A percentile compares a stretch with the other conserved stretches of the same genome.
Conservation (phyloP, 2,329 filamentous ascomycete genomes). For the Mariannaea sp. region DNA sequence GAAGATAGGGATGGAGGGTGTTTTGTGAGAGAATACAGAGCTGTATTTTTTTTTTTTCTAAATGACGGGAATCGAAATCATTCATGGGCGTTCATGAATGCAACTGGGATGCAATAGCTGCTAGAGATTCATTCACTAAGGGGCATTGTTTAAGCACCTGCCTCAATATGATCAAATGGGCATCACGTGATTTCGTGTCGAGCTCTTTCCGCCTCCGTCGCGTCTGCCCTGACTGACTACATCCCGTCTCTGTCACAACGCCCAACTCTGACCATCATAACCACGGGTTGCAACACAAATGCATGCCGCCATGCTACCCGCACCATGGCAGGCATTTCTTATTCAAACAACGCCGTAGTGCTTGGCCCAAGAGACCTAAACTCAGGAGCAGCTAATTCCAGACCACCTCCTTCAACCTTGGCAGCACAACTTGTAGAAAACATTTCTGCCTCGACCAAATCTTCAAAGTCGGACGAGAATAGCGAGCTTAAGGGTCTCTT, state of each 20-base stretch:
- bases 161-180: background rate
- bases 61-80: background rate
- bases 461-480: constrained; percentile 67
- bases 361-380: constrained; percentile 26
- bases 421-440: constrained; percentile 87
- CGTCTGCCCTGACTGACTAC: too few relatives aligned
- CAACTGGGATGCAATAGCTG: background rate
- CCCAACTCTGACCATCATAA: background rate
- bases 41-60: background rate
- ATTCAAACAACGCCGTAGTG: constrained; percentile 26
- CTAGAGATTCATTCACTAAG: too few relatives aligned
- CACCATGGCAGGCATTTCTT: constrained; percentile 38
- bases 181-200: constrained; percentile 34
- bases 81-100: constrained; percentile 9
- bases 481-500: constrained; percentile 76
- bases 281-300: constrained; percentile 4
- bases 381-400: constrained; percentile 25
- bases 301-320: constrained; percentile 32
- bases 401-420: constrained; percentile 75
- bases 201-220: constrained; percentile 23
- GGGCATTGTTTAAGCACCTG: too few relatives aligned
- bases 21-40: constrained; percentile 1
- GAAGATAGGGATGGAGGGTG: background rate
- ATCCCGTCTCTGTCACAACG: background rate
- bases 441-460: constrained; percentile 68